phyloP scores from a whole-genome alignment of 1,139 yeast genomes.

The Torulaspora pretoriensis region DNA sequence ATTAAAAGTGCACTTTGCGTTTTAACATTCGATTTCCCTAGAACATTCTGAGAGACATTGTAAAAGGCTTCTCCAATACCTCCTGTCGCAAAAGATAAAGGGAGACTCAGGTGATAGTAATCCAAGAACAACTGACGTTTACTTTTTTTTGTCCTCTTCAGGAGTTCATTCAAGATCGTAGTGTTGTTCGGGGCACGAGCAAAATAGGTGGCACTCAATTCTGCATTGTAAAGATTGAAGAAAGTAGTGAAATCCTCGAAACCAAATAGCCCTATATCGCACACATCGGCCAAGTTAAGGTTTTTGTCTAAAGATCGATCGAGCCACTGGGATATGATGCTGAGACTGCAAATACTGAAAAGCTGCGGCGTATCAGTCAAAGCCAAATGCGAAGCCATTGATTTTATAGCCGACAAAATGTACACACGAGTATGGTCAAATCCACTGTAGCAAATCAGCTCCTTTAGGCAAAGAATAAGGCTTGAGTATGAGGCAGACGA shows the following conservation, averaged over 20 bases:
- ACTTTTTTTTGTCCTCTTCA: slow-evolving; percentile 6
- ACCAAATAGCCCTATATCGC: slow-evolving; percentile 31
- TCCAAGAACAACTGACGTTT: slow-evolving; percentile 35
- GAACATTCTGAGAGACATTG: slow-evolving; percentile 19
- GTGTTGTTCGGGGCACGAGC: slow-evolving; percentile 23
- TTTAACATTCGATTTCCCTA: slow-evolving; percentile 20
- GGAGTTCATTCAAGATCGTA: slow-evolving; percentile 9
- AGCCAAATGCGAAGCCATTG: slow-evolving; percentile 9
- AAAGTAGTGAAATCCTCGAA: slow-evolving; percentile 21
- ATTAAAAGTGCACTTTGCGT: slow-evolving; percentile 35
- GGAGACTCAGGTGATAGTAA: slow-evolving; percentile 40
- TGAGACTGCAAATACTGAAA: slow-evolving; percentile 25
- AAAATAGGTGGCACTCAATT: slow-evolving; percentile 23
- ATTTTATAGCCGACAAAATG: slow-evolving; percentile 10
- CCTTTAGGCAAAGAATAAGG: slow-evolving; percentile 16
- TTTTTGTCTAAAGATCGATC: slow-evolving; percentile 3
- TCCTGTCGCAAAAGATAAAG: slow-evolving; percentile 45
- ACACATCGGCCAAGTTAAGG: slow-evolving; percentile 10
- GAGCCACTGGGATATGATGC: slow-evolving; percentile 24
- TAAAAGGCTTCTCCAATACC: slow-evolving; percentile 44
- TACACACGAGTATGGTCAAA: slow-evolving; percentile 42
- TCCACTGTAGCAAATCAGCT: slow-evolving; percentile 18
- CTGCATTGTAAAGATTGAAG: slow-evolving; percentile 16
- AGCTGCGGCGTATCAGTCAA: slow-evolving; percentile 16
- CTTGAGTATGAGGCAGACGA: slow-evolving; percentile 19